A percentile compares a stretch with the other conserved stretches of the same genome.
phyloP scores from a whole-genome alignment of 2,329 filamentous ascomycete species.

The Hypoxylon rubiginosum region DNA sequence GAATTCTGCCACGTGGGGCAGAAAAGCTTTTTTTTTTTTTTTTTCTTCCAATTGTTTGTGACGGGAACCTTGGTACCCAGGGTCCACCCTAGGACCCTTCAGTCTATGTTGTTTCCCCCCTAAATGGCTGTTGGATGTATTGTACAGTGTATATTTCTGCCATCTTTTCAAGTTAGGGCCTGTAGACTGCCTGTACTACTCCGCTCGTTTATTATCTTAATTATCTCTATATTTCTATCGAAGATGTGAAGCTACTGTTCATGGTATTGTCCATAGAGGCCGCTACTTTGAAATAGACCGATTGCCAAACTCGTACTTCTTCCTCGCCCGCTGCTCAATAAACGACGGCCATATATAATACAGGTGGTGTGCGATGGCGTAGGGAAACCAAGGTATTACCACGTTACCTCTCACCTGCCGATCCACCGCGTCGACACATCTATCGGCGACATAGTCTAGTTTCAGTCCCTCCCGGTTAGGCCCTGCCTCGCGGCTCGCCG shows the following conservation, averaged over 20 bases:
- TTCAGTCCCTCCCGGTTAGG: conserved; percentile 51
- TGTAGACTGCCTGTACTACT: too few relatives aligned
- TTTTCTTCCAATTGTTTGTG: not conserved
- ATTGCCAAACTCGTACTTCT: conserved; percentile 50
- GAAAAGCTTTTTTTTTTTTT: too few relatives aligned
- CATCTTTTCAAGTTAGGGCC: too few relatives aligned
- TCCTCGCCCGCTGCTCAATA: conserved; percentile 49
- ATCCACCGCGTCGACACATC: conserved; percentile 51
- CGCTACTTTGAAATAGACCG: not conserved
- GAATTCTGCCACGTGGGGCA: conserved; percentile 37
- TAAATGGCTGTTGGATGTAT: too few relatives aligned
- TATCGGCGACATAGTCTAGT: conserved; percentile 48
- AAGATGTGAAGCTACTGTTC: too few relatives aligned
- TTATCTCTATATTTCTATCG: too few relatives aligned
- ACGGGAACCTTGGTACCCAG: not conserved
- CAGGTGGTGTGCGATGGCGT: conserved; percentile 48
- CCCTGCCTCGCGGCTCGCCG: conserved; percentile 38
- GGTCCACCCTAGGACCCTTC: too few relatives aligned
- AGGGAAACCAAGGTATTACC: conserved; percentile 52
- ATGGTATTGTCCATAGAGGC: too few relatives aligned
- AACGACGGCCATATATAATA: conserved; percentile 52
- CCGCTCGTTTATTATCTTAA: too few relatives aligned
- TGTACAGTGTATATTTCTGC: too few relatives aligned
- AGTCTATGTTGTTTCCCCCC: too few relatives aligned
- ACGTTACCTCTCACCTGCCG: conserved; percentile 44